Conservation (phyloP, 345 rosid genomes). For the Pistacia integerrima region DNA sequence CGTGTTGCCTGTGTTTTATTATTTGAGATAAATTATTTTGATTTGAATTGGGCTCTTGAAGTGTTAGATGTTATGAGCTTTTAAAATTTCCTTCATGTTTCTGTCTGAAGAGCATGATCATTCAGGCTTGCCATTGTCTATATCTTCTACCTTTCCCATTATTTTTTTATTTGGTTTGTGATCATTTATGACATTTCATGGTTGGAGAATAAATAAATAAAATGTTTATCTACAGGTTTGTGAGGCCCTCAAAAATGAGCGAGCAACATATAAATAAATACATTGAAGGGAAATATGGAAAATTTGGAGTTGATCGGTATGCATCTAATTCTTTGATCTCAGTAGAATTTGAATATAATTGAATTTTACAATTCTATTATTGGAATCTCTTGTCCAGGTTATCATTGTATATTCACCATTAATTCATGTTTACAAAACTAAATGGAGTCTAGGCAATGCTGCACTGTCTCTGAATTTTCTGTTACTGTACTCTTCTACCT, state of each 20-base stretch:
- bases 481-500: background rate
- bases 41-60: no score
- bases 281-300: constrained; percentile 83
- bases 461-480: background rate
- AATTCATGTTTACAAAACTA: background rate
- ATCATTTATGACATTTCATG: background rate
- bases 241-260: constrained; percentile 79
- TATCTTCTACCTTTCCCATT: no score
- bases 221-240: constrained; percentile 56
- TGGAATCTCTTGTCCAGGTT: background rate
- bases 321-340: constrained; percentile 19
- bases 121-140: no score
- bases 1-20: no score
- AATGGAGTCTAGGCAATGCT: background rate
- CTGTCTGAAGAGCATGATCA: background rate
- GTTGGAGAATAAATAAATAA: background rate
- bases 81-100: background rate
- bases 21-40: no score
- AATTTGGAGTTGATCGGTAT: constrained; percentile 90
- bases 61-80: no score
- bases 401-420: background rate
- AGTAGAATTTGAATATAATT: background rate
- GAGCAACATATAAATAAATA: constrained; percentile 71
- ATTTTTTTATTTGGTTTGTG: no score
- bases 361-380: no score